A percentile compares a stretch with the other conserved stretches of the same genome.
Conservation (phyloP, 2,329 filamentous ascomycete species). For the Pseudocercospora macadamiae region DNA sequence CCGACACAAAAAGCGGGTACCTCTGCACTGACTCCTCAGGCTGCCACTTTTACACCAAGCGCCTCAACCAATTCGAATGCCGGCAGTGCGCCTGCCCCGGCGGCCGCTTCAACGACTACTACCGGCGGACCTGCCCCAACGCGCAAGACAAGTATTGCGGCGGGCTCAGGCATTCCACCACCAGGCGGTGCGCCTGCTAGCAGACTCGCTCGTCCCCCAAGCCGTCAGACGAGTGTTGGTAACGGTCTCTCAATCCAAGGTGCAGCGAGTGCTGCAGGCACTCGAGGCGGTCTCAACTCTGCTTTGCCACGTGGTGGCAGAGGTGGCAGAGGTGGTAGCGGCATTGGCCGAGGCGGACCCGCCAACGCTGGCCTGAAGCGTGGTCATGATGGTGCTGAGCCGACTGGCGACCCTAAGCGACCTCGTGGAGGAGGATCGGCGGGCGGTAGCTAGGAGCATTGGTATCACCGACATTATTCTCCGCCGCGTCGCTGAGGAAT, state of each 20-base stretch:
- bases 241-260: conserved; percentile 18
- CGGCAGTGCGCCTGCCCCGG: neutral
- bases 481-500: no score
- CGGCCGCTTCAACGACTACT: conserved; percentile 16
- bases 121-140: conserved; percentile 14
- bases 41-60: conserved; percentile 20
- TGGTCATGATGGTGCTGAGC: conserved; percentile 35
- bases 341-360: conserved; percentile 22
- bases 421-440: conserved; percentile 32
- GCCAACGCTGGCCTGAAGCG: conserved; percentile 39
- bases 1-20: conserved; percentile 9
- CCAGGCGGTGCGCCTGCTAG: conserved; percentile 25
- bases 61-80: conserved; percentile 10
- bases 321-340: conserved; percentile 29
- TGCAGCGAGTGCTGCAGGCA: conserved; percentile 20
- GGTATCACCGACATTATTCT: neutral
- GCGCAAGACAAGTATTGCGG: neutral
- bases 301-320: conserved; percentile 32
- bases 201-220: conserved; percentile 21
- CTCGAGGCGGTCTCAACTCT: conserved; percentile 7
- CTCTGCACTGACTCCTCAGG: conserved; percentile 25
- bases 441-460: conserved; percentile 21
- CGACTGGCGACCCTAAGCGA: conserved; percentile 34
- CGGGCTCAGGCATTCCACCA: conserved; percentile 24
- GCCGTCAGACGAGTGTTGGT: conserved; percentile 18